Conservation (phyloP, 129 eudicot species). For the Lactuca saligna region DNA sequence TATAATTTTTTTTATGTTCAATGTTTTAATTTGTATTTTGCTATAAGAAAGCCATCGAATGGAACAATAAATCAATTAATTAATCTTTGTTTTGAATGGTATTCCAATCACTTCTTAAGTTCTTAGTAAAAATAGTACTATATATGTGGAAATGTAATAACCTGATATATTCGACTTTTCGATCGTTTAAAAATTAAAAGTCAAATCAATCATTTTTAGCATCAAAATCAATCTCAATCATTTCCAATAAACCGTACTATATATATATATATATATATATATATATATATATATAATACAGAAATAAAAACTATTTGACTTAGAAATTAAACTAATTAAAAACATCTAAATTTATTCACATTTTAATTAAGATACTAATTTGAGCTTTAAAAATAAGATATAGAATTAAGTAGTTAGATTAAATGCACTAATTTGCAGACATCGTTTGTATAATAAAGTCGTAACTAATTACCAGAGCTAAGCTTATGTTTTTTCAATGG, state of each 20-base stretch:
- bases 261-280: no score
- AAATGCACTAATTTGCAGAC: no score
- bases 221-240: neutral
- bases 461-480: no score
- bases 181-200: neutral
- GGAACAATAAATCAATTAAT: neutral
- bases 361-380: no score
- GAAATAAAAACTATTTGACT: neutral
- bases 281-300: no score
- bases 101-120: neutral
- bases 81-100: neutral
- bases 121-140: neutral
- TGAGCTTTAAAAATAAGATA: neutral
- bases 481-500: neutral
- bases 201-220: neutral
- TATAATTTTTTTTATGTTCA: neutral
- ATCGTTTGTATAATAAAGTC: no score
- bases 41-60: neutral
- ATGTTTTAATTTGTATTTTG: neutral
- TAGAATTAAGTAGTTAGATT: no score
- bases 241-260: neutral
- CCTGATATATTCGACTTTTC: neutral
- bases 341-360: neutral
- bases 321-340: no score
- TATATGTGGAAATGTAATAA: neutral